Base-by-base conservation (phyloP, 1,284 basidiomycete species). In the Ceratobasidium papillatum region DNA sequence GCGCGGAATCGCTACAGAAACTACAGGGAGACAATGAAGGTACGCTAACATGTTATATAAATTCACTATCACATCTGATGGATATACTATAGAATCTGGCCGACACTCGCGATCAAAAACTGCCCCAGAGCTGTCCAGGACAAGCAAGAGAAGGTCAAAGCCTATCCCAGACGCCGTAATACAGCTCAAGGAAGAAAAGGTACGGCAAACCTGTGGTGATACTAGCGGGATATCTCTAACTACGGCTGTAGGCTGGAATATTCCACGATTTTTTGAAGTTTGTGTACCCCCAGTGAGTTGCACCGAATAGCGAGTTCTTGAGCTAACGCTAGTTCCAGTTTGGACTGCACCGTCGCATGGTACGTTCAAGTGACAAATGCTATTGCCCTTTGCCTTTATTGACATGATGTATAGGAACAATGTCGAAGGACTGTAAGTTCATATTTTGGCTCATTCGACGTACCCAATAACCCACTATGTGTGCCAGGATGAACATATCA, bases 311-410 rank as follows among this genome's bases (percentile, higher is more conserved):
- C 47, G 12, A 14, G 25, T 36, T 27, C 30, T 41, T 47, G 45
- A 36, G 27, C 27, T 41, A 19, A 41, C 51, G 77, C 66, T 56
- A 30, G 32, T 19, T 19, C 49, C 78, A 94, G 92, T 78, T 86
- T 95, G 69, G 91, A 94, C 78, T 96, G 94, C 82, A 94, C 93
- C 9, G 94, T 96, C 73, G 92, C 93, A 0, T 97, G 95, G 76
- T 75, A 64, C 9, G 75, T 65, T 45, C 30, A n/a, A 32, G 3
- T 45, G n/a, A 19, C 27, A 14, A 32, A 27, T 22, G 8, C 14
- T 34, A 14, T 47, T 43, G 7, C 19, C 25, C 19, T 22, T 12
- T 5, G 66, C 19, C 14, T 19, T 45, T 34, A 63, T 22, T 68
- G 22, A 41, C 34, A 14, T 27, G 7, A 17, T 19, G 9, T 34